These are phyloP conservation scores for Porphyrellus cyaneotinctus DNA, from an alignment of 768 basidiomycete genomes.

Conservation along the genomic window DNA sequence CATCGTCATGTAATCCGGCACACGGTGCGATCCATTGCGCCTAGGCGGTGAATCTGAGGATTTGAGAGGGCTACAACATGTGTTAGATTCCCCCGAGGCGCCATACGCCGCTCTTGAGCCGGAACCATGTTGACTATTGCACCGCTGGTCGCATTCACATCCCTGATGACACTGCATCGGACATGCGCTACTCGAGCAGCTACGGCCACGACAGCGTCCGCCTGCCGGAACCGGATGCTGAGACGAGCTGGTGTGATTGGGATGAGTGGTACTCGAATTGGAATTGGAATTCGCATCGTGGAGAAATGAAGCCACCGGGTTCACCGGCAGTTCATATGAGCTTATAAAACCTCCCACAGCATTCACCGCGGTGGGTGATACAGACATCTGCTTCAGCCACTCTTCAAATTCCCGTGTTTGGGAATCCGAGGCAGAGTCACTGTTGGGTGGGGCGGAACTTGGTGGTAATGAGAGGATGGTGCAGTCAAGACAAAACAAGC, in stretches of 20 bases:
- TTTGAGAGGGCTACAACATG: constrained; percentile 13
- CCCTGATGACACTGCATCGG: constrained; percentile 30
- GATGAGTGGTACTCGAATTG: constrained; percentile 1
- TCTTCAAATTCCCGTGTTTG: constrained; percentile 53
- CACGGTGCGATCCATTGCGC: constrained; percentile 21
- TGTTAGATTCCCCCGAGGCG: constrained; percentile 34
- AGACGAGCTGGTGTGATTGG: constrained; percentile 9
- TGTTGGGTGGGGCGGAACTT: constrained; percentile 39
- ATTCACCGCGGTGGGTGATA: constrained; percentile 14
- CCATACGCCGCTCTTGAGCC: constrained; percentile 25
- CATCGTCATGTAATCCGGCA: constrained; percentile 34
- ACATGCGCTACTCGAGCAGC: constrained; percentile 32
- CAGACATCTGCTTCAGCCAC: constrained; percentile 53
- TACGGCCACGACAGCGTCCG: constrained; percentile 33
- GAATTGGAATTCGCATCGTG: constrained; percentile 7
- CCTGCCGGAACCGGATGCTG: constrained; percentile 19
- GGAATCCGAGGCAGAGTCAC: constrained; percentile 40
- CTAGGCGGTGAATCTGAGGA: constrained; percentile 10
- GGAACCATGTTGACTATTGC: constrained; percentile 16
- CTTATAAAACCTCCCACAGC: constrained; percentile 28
- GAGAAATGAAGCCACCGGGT: constrained; percentile 14
- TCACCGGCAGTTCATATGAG: constrained; percentile 27
- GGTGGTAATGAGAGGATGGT: constrained; percentile 50
- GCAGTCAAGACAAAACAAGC: constrained; percentile 58
- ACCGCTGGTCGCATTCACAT: constrained; percentile 27